Percentiles rank a stretch among this genome's conserved stretches.
These are phyloP conservation scores for Termitomyces sp. DNA, from an alignment of 768 basidiomycete species.

Conservation along the genomic window DNA sequence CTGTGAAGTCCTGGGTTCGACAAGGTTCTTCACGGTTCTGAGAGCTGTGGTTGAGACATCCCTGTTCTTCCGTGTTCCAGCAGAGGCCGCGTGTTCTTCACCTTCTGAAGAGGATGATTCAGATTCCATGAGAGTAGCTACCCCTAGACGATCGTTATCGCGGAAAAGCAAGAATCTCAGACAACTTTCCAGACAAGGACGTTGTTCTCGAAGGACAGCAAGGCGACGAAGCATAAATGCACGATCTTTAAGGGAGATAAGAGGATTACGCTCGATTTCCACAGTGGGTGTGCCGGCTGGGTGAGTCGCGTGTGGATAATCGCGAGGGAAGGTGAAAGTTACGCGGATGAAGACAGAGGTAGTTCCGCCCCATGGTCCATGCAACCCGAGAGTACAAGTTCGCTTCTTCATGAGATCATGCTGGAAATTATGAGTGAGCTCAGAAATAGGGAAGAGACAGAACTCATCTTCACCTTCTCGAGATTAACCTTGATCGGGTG, in stretches of 20 bases:
- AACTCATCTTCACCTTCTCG: slow-evolving; percentile 56
- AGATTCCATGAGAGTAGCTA: slow-evolving; percentile 36
- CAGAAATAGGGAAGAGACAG: not conserved
- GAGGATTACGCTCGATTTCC: slow-evolving; percentile 77
- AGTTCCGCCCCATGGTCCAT: slow-evolving; percentile 88
- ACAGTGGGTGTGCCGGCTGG: slow-evolving; percentile 68
- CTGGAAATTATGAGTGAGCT: slow-evolving; percentile 23
- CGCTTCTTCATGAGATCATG: slow-evolving; percentile 67
- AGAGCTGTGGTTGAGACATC: slow-evolving; percentile 50
- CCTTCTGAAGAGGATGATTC: slow-evolving; percentile 56
- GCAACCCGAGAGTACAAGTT: slow-evolving; percentile 78
- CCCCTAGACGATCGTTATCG: slow-evolving; percentile 50
- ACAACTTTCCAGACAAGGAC: slow-evolving; percentile 83
- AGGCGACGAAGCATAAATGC: slow-evolving; percentile 76
- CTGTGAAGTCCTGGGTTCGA: slow-evolving; percentile 82
- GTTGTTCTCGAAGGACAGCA: slow-evolving; percentile 62
- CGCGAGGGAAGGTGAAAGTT: slow-evolving; percentile 82
- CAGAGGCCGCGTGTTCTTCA: slow-evolving; percentile 29
- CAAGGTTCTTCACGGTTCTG: slow-evolving; percentile 68
- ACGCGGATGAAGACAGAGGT: slow-evolving; percentile 83
- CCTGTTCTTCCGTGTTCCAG: slow-evolving; percentile 29
- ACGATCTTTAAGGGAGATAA: slow-evolving; percentile 73
- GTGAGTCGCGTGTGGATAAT: slow-evolving; percentile 61
- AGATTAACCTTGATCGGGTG: slow-evolving; percentile 69
- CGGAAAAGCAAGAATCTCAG: slow-evolving; percentile 75